phyloP scores from a whole-genome alignment of 2,329 filamentous ascomycete genomes.

The Sarocladium brachiariae region DNA sequence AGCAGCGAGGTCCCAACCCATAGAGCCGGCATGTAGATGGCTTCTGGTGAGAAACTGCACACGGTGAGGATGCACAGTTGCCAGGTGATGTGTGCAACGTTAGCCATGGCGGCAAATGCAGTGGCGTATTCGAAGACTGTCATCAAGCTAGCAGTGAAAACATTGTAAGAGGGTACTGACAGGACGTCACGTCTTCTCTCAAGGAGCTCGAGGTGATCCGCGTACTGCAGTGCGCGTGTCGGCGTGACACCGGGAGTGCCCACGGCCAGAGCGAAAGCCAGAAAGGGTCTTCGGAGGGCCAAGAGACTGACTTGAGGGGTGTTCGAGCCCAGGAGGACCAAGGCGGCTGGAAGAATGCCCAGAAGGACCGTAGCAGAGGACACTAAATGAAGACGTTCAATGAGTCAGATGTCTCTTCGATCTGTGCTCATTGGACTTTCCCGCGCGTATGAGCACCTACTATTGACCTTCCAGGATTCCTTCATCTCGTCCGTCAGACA shows the following conservation, averaged over 20 bases:
- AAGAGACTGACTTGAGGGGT: slow-evolving; percentile 6
- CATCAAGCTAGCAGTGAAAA: not conserved
- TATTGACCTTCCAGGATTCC: slow-evolving; percentile 8
- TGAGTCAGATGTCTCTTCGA: no score
- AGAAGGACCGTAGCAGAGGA: slow-evolving; percentile 4
- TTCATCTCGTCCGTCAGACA: slow-evolving; percentile 4
- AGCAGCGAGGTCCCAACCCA: slow-evolving; percentile 5
- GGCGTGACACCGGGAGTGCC: slow-evolving; percentile 7
- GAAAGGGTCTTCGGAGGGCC: slow-evolving; percentile 1
- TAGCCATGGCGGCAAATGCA: not conserved
- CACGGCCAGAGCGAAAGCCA: slow-evolving; percentile 1
- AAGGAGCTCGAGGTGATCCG: slow-evolving; percentile 4
- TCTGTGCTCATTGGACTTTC: not conserved
- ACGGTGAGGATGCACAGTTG: slow-evolving; percentile 7
- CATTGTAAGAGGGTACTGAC: not conserved
- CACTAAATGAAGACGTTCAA: not conserved
- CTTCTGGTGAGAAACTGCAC: slow-evolving; percentile 8
- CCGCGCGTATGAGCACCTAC: not conserved
- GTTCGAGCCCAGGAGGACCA: slow-evolving; percentile 4
- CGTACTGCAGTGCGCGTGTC: slow-evolving; percentile 5
- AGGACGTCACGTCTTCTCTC: not conserved
- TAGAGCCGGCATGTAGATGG: slow-evolving; percentile 7
- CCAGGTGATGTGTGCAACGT: slow-evolving; percentile 2
- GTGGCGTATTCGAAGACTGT: not conserved
- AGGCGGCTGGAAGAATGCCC: slow-evolving; percentile 4